phyloP scores from a whole-genome alignment of 148 eudicot genomes.

The Spergularia marina region DNA sequence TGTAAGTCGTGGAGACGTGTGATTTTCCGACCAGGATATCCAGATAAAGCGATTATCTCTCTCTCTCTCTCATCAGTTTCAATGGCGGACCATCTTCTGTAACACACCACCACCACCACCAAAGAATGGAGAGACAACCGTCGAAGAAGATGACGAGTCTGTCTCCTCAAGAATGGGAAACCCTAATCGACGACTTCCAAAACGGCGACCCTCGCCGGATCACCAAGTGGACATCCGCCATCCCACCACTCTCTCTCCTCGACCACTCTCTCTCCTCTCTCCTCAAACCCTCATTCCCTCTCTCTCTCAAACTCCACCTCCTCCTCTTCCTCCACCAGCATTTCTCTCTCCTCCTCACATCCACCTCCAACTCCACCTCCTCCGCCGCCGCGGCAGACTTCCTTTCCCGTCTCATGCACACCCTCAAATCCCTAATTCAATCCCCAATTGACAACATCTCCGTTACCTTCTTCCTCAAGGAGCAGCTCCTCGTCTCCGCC shows the following conservation, averaged over 20 bases:
- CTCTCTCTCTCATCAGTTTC: neutral
- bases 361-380: neutral
- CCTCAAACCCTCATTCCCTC: conserved; percentile 52
- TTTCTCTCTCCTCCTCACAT: neutral
- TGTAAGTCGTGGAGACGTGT: no score
- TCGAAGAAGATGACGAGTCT: conserved; percentile 37
- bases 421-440: conserved; percentile 48
- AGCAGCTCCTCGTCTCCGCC: conserved; percentile 58
- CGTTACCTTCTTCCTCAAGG: conserved; percentile 46
- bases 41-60: no score
- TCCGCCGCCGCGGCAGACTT: neutral
- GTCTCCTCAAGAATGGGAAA: conserved; percentile 67
- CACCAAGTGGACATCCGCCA: conserved; percentile 36
- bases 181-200: conserved; percentile 81
- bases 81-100: conserved; percentile 19
- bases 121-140: conserved; percentile 23
- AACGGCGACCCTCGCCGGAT: conserved; percentile 38
- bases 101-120: neutral
- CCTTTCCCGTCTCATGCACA: conserved; percentile 39
- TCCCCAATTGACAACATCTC: conserved; percentile 57
- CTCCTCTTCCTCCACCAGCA: conserved; percentile 31
- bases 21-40: no score
- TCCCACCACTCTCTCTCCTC: conserved; percentile 43
- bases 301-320: conserved; percentile 53
- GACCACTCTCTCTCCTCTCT: conserved; percentile 64